Percentiles rank a stretch among this genome's conserved stretches.
Conservation (phyloP, 805 yeast genomes). For the Candida wancherniae region DNA sequence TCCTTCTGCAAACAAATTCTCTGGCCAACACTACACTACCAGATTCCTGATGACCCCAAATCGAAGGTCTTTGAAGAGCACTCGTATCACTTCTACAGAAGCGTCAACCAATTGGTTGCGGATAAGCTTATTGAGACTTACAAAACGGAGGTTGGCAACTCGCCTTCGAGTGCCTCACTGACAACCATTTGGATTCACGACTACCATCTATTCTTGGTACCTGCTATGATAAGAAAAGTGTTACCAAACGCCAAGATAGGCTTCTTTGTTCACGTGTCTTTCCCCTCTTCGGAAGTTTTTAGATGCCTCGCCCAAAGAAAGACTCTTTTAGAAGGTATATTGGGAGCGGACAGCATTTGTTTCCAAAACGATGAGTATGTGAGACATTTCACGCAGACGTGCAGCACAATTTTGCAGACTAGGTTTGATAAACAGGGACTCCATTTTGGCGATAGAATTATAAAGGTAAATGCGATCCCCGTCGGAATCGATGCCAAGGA, state of each 20-base stretch:
- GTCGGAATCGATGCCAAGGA: slow-evolving; percentile 75
- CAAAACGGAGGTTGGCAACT: slow-evolving; percentile 37
- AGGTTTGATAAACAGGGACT: slow-evolving; percentile 67
- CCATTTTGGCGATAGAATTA: slow-evolving; percentile 54
- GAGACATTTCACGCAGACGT: slow-evolving; percentile 88
- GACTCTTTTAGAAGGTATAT: slow-evolving; percentile 68
- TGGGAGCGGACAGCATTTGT: slow-evolving; percentile 83
- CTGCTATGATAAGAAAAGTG: slow-evolving; percentile 70
- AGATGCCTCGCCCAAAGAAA: slow-evolving; percentile 88
- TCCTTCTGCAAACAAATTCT: slow-evolving; percentile 90
- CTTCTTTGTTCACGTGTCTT: slow-evolving; percentile 86
- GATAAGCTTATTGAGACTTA: slow-evolving; percentile 65
- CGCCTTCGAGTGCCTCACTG: slow-evolving; percentile 56
- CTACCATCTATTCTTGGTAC: slow-evolving; percentile 84
- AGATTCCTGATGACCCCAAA: slow-evolving; percentile 91
- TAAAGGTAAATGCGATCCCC: slow-evolving; percentile 56
- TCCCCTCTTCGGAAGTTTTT: slow-evolving; percentile 93
- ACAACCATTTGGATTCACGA: slow-evolving; percentile 92
- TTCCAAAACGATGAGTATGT: slow-evolving; percentile 93
- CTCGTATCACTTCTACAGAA: slow-evolving; percentile 82
- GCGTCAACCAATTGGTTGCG: slow-evolving; percentile 74
- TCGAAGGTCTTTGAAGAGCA: slow-evolving; percentile 94
- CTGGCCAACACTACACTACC: slow-evolving; percentile 94
- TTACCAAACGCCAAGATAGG: slow-evolving; percentile 86
- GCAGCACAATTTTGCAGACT: slow-evolving; percentile 76